Conservation (phyloP, 768 basidiomycete species). For the Neoboletus subvelutipes region DNA sequence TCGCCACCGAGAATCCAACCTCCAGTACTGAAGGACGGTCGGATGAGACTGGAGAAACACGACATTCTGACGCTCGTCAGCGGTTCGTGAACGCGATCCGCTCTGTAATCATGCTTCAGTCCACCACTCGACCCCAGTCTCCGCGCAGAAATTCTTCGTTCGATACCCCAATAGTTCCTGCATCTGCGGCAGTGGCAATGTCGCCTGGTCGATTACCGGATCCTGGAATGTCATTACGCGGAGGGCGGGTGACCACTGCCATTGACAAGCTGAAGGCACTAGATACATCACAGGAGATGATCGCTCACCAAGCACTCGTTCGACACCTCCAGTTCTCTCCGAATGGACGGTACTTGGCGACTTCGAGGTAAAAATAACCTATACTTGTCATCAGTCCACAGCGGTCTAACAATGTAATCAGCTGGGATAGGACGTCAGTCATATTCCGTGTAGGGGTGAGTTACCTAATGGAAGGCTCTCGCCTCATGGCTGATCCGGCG, state of each 20-base stretch:
- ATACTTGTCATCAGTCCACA: background rate
- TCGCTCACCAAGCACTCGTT: slow-evolving; percentile 49
- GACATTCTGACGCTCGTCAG: slow-evolving; percentile 31
- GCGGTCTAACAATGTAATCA: slow-evolving; percentile 19
- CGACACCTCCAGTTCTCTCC: slow-evolving; percentile 57
- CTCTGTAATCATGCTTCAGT: slow-evolving; percentile 46
- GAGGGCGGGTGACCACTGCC: slow-evolving; percentile 40
- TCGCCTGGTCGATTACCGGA: slow-evolving; percentile 35
- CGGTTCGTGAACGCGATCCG: slow-evolving; percentile 46
- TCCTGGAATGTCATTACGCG: slow-evolving; percentile 36
- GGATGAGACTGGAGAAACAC: slow-evolving; percentile 27
- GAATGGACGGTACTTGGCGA: slow-evolving; percentile 51
- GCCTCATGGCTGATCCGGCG: slow-evolving; percentile 14
- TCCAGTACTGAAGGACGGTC: slow-evolving; percentile 28
- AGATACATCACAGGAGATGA: slow-evolving; percentile 41
- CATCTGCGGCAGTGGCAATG: slow-evolving; percentile 24
- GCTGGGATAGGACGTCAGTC: slow-evolving; percentile 52
- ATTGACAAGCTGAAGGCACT: slow-evolving; percentile 43
- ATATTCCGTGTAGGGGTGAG: slow-evolving; percentile 50
- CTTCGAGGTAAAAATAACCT: slow-evolving; percentile 47
- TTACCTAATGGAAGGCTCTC: slow-evolving; percentile 8
- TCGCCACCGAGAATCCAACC: slow-evolving; percentile 26
- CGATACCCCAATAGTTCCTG: slow-evolving; percentile 24
- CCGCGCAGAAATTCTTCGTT: slow-evolving; percentile 33
- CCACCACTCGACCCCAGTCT: slow-evolving; percentile 31